These are phyloP conservation scores for Rhizopogon parksii DNA, from an alignment of 1,284 basidiomycete genomes.

Conservation along the genomic window DNA sequence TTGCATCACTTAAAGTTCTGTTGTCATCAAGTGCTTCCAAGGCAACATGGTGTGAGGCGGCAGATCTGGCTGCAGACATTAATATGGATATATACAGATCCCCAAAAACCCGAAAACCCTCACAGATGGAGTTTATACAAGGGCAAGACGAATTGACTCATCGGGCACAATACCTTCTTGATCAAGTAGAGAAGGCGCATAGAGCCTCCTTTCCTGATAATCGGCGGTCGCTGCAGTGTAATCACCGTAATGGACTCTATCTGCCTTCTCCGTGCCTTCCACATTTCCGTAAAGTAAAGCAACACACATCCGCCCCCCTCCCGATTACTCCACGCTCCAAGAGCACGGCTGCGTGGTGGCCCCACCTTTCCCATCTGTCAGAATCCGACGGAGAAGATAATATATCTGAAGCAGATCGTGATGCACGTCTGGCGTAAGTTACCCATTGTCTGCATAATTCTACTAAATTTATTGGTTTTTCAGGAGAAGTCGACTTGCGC, in stretches of 20 bases:
- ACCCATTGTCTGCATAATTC: not conserved
- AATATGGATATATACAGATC: slow-evolving; percentile 66
- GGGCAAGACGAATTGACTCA: slow-evolving; percentile 65
- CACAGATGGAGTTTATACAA: slow-evolving; percentile 63
- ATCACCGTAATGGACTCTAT: slow-evolving; percentile 45
- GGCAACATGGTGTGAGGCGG: slow-evolving; percentile 66
- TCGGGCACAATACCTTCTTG: slow-evolving; percentile 57
- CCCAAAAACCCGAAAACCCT: slow-evolving; percentile 45
- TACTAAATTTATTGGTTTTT: slow-evolving; percentile 2
- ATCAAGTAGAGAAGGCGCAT: slow-evolving; percentile 20
- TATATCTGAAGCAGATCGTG: slow-evolving; percentile 56
- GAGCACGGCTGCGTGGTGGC: slow-evolving; percentile 15
- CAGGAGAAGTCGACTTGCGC: slow-evolving; percentile 48
- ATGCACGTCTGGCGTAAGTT: slow-evolving; percentile 59
- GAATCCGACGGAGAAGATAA: slow-evolving; percentile 64
- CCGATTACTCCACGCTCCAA: not conserved
- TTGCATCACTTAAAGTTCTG: slow-evolving; percentile 39
- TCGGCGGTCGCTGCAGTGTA: not conserved
- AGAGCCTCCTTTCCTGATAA: slow-evolving; percentile 3
- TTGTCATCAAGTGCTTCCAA: slow-evolving; percentile 33
- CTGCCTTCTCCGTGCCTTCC: slow-evolving; percentile 48
- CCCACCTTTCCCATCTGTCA: slow-evolving; percentile 34
- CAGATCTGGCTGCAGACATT: slow-evolving; percentile 45
- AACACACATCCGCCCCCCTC: slow-evolving; percentile 6
- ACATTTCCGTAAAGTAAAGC: slow-evolving; percentile 12